Evolutionary conservation across 768 basidiomycete species (phyloP).

Genomic region (Tylopilus vinaceipallidus): DNA sequence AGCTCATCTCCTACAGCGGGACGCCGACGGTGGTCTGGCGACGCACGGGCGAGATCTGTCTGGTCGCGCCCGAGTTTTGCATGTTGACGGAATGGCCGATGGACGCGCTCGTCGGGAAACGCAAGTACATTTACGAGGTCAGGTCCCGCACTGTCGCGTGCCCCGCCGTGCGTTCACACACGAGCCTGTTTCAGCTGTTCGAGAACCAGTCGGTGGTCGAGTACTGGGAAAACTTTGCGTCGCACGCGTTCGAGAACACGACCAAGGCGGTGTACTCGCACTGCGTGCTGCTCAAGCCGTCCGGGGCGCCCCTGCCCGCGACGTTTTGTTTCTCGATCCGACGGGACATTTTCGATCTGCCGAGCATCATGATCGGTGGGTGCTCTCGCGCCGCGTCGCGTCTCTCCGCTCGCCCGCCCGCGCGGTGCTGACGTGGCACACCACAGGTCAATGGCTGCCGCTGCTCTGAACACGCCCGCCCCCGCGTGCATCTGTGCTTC

Average conservation of each 20-base stretch:
- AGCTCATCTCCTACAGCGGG: constrained; percentile 94
- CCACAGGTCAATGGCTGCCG: constrained; percentile 79
- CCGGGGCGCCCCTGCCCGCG: constrained; percentile 80
- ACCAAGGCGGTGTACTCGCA: constrained; percentile 94
- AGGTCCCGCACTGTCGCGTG: constrained; percentile 20
- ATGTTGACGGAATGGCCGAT: constrained; percentile 89
- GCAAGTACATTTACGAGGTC: constrained; percentile 46
- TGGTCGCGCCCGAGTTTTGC: constrained; percentile 95
- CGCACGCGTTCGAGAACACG: constrained; percentile 96
- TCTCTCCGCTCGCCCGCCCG: too few relatives aligned
- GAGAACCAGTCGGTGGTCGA: constrained; percentile 94
- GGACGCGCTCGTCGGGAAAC: constrained; percentile 67
- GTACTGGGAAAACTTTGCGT: constrained; percentile 96
- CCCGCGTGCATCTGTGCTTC: too few relatives aligned
- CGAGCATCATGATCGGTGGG: constrained; percentile 84
- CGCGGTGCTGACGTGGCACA: background rate
- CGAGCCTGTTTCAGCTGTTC: constrained; percentile 58
- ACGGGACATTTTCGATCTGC: constrained; percentile 87
- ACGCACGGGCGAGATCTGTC: constrained; percentile 95
- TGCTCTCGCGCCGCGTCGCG: background rate
- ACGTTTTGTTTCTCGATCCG: constrained; percentile 97
- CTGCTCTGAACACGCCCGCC: too few relatives aligned
- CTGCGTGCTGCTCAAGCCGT: constrained; percentile 84
- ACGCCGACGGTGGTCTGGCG: constrained; percentile 98
- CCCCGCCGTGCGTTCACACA: constrained; percentile 4